A percentile compares a stretch with the other conserved stretches of the same genome.
Conservation (phyloP, 257 asterid species). For the Ilex aquifolium region DNA sequence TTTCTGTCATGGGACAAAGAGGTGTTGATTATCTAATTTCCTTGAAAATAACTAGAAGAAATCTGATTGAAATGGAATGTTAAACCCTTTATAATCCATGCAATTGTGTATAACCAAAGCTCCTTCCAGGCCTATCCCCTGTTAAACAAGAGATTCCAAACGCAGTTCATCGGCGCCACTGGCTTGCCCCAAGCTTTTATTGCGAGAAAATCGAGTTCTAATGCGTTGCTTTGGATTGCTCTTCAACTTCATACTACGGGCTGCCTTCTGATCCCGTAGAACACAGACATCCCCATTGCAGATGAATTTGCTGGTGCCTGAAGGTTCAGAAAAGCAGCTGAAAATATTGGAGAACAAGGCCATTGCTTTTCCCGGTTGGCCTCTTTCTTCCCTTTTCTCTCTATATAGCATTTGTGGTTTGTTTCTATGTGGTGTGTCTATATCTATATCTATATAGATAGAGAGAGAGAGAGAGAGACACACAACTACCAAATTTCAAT, state of each 20-base stretch:
- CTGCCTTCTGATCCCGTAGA: constrained; percentile 18
- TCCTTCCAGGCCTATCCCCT: too few species aligned
- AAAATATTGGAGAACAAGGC: constrained; percentile 24
- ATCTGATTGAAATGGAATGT: too few species aligned
- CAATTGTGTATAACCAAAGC: too few species aligned
- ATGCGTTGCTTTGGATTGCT: constrained; percentile 7
- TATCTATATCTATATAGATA: not conserved
- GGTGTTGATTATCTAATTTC: too few species aligned
- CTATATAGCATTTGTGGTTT: not conserved
- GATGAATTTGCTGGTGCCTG: constrained; percentile 15
- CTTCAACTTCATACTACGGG: constrained; percentile 7
- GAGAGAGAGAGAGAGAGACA: too few species aligned
- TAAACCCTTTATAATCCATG: too few species aligned
- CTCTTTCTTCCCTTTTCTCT: not conserved
- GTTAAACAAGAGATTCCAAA: too few species aligned
- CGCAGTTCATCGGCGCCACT: too few species aligned
- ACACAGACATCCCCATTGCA: constrained; percentile 39
- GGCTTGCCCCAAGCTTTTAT: too few species aligned
- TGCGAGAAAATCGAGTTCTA: too few species aligned
- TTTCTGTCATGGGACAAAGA: too few species aligned
- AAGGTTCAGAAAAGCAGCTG: constrained; percentile 30
- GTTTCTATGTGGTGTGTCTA: not conserved
- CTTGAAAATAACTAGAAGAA: too few species aligned
- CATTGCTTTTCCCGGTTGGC: constrained; percentile 8
- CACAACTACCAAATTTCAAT: not conserved